Evolutionary conservation across 2,329 filamentous ascomycete genomes (phyloP).

Genomic region (Colletotrichum sp.): DNA sequence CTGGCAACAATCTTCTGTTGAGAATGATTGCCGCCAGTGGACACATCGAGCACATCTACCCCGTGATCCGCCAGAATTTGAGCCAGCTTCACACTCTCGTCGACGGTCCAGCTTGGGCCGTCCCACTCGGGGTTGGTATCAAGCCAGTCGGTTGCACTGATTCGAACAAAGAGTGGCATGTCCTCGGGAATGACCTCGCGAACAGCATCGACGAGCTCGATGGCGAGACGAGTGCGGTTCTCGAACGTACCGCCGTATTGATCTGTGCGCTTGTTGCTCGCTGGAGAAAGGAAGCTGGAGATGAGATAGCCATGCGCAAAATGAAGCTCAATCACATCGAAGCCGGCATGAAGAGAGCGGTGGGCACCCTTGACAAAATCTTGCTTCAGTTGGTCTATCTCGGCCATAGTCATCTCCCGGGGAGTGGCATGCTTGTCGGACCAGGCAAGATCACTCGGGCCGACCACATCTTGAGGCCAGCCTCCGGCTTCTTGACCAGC

Average conservation of each 20-base stretch:
- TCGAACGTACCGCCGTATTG: constrained; percentile 72
- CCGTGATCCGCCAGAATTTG: constrained; percentile 67
- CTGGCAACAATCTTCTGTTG: constrained; percentile 61
- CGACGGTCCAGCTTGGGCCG: constrained; percentile 69
- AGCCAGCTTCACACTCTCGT: constrained; percentile 70
- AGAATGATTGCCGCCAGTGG: constrained; percentile 68
- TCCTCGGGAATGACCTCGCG: constrained; percentile 58
- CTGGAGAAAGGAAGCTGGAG: constrained; percentile 71
- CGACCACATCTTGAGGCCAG: constrained; percentile 58
- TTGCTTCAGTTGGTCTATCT: constrained; percentile 69
- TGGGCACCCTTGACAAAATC: constrained; percentile 61
- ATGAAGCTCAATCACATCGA: constrained; percentile 76
- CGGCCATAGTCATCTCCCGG: constrained; percentile 66
- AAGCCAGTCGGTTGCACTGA: constrained; percentile 80
- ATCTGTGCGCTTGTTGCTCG: constrained; percentile 71
- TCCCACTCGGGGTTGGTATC: constrained; percentile 58
- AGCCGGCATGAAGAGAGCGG: constrained; percentile 67
- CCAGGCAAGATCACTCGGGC: constrained; percentile 56
- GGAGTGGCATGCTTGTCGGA: constrained; percentile 63
- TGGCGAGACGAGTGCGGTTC: constrained; percentile 71
- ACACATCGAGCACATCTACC: constrained; percentile 78
- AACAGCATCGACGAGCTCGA: constrained; percentile 66
- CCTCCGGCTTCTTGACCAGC: constrained; percentile 56
- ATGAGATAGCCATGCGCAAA: constrained; percentile 77
- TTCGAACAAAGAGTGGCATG: constrained; percentile 76